Conservation (phyloP, 2,329 filamentous ascomycete genomes). For the Scolecobasidium constrictum region DNA sequence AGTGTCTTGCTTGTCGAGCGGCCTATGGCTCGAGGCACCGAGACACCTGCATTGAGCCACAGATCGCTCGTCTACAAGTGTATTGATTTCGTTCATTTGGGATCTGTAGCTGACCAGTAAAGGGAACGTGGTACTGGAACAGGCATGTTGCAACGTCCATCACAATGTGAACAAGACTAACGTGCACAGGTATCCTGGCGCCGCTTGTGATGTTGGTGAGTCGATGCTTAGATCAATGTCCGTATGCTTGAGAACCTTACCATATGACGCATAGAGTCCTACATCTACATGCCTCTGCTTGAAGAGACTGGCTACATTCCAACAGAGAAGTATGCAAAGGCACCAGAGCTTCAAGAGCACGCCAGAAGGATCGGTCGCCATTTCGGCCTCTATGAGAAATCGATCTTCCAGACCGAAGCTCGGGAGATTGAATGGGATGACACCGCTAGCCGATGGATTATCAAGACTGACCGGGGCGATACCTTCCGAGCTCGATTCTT, state of each 20-base stretch:
- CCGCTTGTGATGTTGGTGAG: constrained; percentile 37
- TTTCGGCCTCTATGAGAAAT: constrained; percentile 30
- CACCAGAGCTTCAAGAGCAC: constrained; percentile 36
- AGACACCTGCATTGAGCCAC: no score
- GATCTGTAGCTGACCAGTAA: no score
- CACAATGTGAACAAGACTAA: constrained; percentile 17
- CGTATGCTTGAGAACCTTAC: background rate
- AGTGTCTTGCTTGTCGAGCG: no score
- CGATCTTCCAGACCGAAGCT: constrained; percentile 38
- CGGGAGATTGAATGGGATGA: constrained; percentile 38
- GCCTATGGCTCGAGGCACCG: no score
- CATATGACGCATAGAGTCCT: constrained; percentile 32
- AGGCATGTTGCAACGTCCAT: background rate
- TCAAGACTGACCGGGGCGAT: constrained; percentile 16
- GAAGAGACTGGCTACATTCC: constrained; percentile 51
- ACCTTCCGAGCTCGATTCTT: constrained; percentile 28
- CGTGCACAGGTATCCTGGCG: constrained; percentile 36
- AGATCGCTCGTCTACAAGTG: no score
- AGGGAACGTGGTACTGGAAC: constrained; percentile 9
- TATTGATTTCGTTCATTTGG: no score
- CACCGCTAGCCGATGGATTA: constrained; percentile 20
- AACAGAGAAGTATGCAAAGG: constrained; percentile 35
- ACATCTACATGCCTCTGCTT: constrained; percentile 46
- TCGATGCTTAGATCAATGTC: background rate
- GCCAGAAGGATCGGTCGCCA: constrained; percentile 32